Base-by-base conservation (phyloP, 2,329 filamentous ascomycete genomes). In the Pleoardoris graminearum region DNA sequence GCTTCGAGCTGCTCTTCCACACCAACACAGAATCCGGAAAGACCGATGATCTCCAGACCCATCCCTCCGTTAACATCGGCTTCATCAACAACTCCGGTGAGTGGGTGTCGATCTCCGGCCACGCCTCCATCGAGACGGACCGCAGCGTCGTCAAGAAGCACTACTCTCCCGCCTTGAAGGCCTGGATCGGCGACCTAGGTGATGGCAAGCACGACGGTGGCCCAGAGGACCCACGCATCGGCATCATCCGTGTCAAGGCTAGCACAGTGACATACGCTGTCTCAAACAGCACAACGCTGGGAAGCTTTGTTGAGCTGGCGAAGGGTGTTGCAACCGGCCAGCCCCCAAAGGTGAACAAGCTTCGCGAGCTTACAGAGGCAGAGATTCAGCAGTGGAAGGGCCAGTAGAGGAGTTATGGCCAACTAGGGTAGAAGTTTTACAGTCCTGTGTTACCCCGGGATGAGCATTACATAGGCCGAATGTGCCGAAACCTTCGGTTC, bases 11-110 rank as follows among this genome's bases (percentile, higher is more conserved):
- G 51, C 82, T 96, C 73, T 96, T 96, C 82, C 88, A 94, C 79
- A 91, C 91, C 68, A 96, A 96, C 79, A 91, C 90, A 57, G 89
- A 93, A 71, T 91, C 89, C 8, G 85, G 90, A 76, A 96, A 96
- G 81, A 91, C 90, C 4, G 83, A 90, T 72, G 91, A 96, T 67
- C 81, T 96, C 36, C 79, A 83, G 51, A 78, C 79, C 51, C 86
- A 95, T 72, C 78, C 86, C 0, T 82, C 89, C 62, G 82, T 91
- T 77, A 95, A 96, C 77, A 81, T 96, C 59, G 84, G 87, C 42
- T 96, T 96, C 79, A 80, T 93, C 62, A 88, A 88, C 71, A 73
- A 75, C 59, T 83, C 84, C 2, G 90, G 91, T 61, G 86, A 93
- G 72, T 96, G 91, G 91, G 91, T 91, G 0, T 94, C 89, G 2